Base-by-base conservation (phyloP, 2,329 filamentous ascomycete species). In the Microdochium nivale region DNA sequence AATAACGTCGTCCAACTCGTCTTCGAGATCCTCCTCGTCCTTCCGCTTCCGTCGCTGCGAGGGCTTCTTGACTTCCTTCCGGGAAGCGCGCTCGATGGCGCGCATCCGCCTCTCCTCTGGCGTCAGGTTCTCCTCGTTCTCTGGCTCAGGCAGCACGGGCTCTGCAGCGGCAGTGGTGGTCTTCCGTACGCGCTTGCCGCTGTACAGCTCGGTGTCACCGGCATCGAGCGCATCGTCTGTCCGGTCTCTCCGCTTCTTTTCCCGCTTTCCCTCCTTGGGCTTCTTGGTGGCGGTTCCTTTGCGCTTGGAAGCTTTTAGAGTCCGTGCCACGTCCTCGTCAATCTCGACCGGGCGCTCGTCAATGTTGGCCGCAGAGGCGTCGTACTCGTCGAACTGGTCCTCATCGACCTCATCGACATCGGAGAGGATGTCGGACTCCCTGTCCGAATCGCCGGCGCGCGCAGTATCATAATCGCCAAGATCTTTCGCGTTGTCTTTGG, bases 1-100 rank as follows among this genome's bases (percentile, higher is more conserved):
- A 56, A 99, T 90, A 63, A 95, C 86, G 46, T 90, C 87, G 65
- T 97, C 94, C 58, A 92, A 88, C 70, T 88, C 86, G 61, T 90
- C 86, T 66, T 96, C 91, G 47, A 97, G 78, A 58, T 97, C 92
- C 87, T 95, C 90, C 60, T 94, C 91, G 65, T 91, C 88, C 75
- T 89, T 89, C 76, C 89, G 92, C 80, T 81, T 70, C 59, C 86
- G 78, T 56, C 84, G 79, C 61, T 88, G 89, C 51, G 75, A 78
- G 11, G 87, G 84, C 59, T 88, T 88, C 73, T 95, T 95, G 60
- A 95, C 76, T 1, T 91, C 90, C 52, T 88, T 88, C 67, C 96
- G 89, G 72, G 97, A 89, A 52, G 88, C 87, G 58, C 85, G 81
- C 62, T 96, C 89, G 50, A 99, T 83, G 21, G 90, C 91, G 59